These are phyloP conservation scores for Omphalotus olearius DNA, from an alignment of 1,284 basidiomycete species.

Conservation along the genomic window DNA sequence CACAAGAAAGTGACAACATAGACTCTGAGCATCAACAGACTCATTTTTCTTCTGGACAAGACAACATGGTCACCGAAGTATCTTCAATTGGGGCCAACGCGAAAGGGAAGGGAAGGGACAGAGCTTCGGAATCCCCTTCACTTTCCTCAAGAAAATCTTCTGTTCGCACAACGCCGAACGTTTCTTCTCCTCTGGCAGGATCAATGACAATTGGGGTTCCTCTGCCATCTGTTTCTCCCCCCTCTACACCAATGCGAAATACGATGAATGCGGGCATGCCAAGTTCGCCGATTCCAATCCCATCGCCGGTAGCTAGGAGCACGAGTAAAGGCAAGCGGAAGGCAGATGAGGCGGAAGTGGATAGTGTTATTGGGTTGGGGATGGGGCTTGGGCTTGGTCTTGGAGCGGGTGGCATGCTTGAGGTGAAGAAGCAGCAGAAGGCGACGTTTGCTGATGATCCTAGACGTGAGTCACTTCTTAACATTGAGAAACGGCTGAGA, in stretches of 20 bases:
- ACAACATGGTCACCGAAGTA: too few species aligned
- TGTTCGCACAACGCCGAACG: not conserved
- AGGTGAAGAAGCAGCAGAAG: constrained; percentile 24
- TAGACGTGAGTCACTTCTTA: constrained; percentile 30
- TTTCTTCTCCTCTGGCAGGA: constrained; percentile 6
- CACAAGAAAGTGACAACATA: too few species aligned
- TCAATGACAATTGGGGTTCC: not conserved
- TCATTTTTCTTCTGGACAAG: too few species aligned
- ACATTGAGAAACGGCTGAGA: not conserved
- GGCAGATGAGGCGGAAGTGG: constrained; percentile 40
- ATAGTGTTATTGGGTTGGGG: not conserved
- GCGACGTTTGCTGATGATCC: constrained; percentile 42
- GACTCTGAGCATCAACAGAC: too few species aligned
- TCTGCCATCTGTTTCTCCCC: not conserved
- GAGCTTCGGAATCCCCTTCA: not conserved
- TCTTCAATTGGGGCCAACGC: not conserved
- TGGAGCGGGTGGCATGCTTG: constrained; percentile 37
- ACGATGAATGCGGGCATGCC: not conserved
- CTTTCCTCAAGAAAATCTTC: constrained; percentile 4
- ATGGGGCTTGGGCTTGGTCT: too few species aligned
- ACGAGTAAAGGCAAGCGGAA: constrained; percentile 36
- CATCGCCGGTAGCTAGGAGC: constrained; percentile 1
- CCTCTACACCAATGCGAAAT: constrained; percentile 5
- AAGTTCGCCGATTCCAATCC: not conserved
- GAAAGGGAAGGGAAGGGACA: not conserved